phyloP scores from a whole-genome alignment of 352 stramenopile genomes.

The Phytophthora aleatoria region DNA sequence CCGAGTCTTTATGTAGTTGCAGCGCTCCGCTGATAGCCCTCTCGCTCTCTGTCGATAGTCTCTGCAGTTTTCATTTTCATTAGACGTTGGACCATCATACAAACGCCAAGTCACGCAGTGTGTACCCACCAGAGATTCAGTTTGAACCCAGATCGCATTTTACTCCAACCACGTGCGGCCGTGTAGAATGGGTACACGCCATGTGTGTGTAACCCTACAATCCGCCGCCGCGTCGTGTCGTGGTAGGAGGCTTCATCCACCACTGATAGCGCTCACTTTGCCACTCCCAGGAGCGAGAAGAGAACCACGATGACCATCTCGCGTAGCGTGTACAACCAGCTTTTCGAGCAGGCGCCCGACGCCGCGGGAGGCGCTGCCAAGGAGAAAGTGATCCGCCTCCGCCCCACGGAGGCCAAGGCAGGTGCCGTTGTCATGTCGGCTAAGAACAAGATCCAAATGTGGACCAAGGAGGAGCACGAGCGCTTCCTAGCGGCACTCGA shows the following conservation, averaged over 20 bases:
- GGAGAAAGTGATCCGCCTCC: slow-evolving; percentile 77
- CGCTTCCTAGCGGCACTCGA: slow-evolving; percentile 84
- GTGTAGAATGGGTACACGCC: slow-evolving; percentile 37
- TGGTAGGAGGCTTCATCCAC: slow-evolving; percentile 24
- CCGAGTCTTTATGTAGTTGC: no score
- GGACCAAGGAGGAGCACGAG: slow-evolving; percentile 87
- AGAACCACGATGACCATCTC: slow-evolving; percentile 77
- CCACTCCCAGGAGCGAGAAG: background rate
- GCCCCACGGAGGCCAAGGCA: slow-evolving; percentile 79
- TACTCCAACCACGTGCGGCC: background rate
- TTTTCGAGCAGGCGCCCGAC: slow-evolving; percentile 68
- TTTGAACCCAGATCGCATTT: slow-evolving; percentile 21
- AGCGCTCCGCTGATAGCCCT: no score
- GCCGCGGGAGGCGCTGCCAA: slow-evolving; percentile 33
- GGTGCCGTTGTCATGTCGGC: slow-evolving; percentile 77
- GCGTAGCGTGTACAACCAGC: slow-evolving; percentile 82
- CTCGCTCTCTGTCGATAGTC: no score
- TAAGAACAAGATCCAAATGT: slow-evolving; percentile 88
- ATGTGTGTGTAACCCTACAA: slow-evolving; percentile 27
- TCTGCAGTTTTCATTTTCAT: background rate
- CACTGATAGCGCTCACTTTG: slow-evolving; percentile 29
- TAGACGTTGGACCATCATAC: slow-evolving; percentile 20
- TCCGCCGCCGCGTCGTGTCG: slow-evolving; percentile 13
- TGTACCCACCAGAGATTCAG: slow-evolving; percentile 34
- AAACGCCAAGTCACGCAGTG: slow-evolving; percentile 1